Base-by-base conservation (phyloP, 2,329 filamentous ascomycete genomes). In the Alternaria sp. region DNA sequence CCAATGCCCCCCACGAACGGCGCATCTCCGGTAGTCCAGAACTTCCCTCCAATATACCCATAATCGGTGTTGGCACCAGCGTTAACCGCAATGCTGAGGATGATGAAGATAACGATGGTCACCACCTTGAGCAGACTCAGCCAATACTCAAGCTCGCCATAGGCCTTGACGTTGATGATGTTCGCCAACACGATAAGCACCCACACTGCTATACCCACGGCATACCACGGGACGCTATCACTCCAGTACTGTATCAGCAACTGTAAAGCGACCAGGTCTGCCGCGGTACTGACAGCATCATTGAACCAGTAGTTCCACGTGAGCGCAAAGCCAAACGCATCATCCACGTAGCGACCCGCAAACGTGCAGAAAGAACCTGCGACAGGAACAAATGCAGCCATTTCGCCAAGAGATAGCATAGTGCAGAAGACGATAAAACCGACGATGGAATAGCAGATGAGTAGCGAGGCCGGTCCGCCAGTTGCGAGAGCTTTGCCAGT, bases 1-100 rank as follows among this genome's bases (percentile, higher is more conserved):
- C 69, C 70, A 29, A 72, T 69, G 1, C 69, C 70, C 17, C 66
- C 65, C 7, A 72, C 72, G 14, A 69, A 73, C 0, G 70, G 69
- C 0, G 88, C 86, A 1, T 87, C 88, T 0, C 88, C 88, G n/a
- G 85, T 73, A 37, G 77, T 82, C 89, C 89, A 92, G 73, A 88
- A 90, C 36, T 80, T 77, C 68, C 90, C 90, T 2, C 89, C 89
- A 13, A 73, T 71, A 11, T 49, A 71, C 10, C 67, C 71, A 40
- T 70, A 63, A 0, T 61, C 65, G 3, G 34, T 56, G 21, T 71
- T 72, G 3, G 65, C 72, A 31, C 71, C 71, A 3, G 66, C 65
- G 33, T 72, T 72, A 21, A 73, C 69, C 7, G 64, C 69, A n/a
- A 72, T 70, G 41, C 69, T 70, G 36, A 73, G 54, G 28, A 76